phyloP scores from a whole-genome alignment of 2,329 filamentous ascomycete species.

The Keithomyces neogunnii region DNA sequence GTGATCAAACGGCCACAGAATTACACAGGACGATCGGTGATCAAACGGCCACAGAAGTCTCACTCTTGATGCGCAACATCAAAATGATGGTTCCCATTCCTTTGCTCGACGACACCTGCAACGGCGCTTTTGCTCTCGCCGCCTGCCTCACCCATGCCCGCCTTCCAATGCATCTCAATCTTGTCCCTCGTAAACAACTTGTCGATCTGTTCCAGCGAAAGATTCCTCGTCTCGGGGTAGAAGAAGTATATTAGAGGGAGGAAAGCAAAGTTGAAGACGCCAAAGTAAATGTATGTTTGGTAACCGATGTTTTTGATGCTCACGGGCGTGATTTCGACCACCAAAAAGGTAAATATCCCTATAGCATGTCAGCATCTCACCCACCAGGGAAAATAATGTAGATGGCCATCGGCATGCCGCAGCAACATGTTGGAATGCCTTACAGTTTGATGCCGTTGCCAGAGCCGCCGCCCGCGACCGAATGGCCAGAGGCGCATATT shows the following conservation, averaged over 20 bases:
- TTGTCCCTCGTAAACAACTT: slow-evolving; percentile 25
- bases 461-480: slow-evolving; percentile 29
- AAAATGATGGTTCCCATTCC: background rate
- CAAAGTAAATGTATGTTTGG: slow-evolving; percentile 29
- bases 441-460: slow-evolving; percentile 22
- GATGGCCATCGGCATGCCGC: too few species aligned
- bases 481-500: slow-evolving; percentile 32
- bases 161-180: slow-evolving; percentile 21
- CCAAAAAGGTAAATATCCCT: slow-evolving; percentile 25
- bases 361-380: background rate
- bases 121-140: slow-evolving; percentile 12
- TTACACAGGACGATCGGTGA: background rate
- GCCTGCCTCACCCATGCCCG: slow-evolving; percentile 22
- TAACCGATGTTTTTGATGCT: slow-evolving; percentile 28
- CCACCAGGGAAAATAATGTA: too few species aligned
- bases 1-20: background rate
- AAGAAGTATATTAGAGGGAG: slow-evolving; percentile 38
- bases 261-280: slow-evolving; percentile 26
- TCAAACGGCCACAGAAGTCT: background rate
- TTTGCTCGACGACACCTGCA: background rate
- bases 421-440: background rate
- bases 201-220: slow-evolving; percentile 42
- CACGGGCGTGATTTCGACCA: slow-evolving; percentile 29
- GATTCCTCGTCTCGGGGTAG: slow-evolving; percentile 38
- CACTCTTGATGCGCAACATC: background rate